phyloP scores from a whole-genome alignment of 2,329 filamentous ascomycete genomes.

The Botrytis tulipae region DNA sequence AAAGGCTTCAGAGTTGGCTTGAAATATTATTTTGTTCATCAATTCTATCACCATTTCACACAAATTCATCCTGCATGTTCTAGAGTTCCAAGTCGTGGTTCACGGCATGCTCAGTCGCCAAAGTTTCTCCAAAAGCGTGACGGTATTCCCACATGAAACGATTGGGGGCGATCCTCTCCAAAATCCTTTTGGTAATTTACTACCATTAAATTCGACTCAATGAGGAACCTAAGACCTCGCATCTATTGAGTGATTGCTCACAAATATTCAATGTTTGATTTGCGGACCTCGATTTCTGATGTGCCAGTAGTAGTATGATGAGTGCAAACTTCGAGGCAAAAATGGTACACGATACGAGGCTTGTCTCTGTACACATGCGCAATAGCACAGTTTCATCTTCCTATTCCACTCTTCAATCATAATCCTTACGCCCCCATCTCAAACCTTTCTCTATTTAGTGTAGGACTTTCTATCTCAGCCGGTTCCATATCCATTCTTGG shows the following conservation, averaged over 20 bases:
- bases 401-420: too few relatives aligned
- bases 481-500: not conserved
- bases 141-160: not conserved
- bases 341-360: not conserved
- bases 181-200: not conserved
- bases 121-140: not conserved
- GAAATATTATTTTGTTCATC: not conserved
- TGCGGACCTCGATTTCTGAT: too few relatives aligned
- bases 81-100: not conserved
- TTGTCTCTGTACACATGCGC: not conserved
- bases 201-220: not conserved
- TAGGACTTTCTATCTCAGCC: not conserved
- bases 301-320: not conserved
- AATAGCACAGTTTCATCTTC: not conserved
- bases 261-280: not conserved
- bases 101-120: not conserved
- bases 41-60: not conserved
- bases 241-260: not conserved
- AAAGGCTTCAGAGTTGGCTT: not conserved
- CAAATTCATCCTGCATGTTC: not conserved
- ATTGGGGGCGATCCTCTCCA: not conserved
- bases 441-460: not conserved
- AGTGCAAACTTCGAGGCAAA: not conserved
- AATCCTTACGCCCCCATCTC: not conserved
- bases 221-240: not conserved